Base-by-base conservation (phyloP, 2,329 filamentous ascomycete genomes). In the Ophiostoma perfectum region DNA sequence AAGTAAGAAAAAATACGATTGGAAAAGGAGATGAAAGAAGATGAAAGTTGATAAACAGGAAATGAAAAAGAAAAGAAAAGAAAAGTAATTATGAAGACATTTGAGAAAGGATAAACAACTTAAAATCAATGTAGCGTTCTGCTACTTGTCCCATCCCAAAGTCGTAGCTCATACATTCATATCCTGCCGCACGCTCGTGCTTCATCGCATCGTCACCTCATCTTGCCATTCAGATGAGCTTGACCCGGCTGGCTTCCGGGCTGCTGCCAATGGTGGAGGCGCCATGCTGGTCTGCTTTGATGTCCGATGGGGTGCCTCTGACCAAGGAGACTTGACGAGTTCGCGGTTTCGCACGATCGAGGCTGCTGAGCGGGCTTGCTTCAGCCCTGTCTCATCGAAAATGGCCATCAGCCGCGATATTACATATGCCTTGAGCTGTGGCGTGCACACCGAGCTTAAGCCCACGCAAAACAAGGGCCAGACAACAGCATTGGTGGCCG, bases 401-500 rank as follows among this genome's bases (percentile, higher is more conserved):
- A 84, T 78, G 9, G 79, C 79, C 62, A 77, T 74, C 52, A 84
- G 75, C n/a, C 81, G 76, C 18, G 79, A 78, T 14, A 83, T 74
- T 1, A 81, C 79, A 63, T 83, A 84, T 3, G 76, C 74, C 64
- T 78, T 79, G 72, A 79, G 79, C 64, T 78, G 75, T 3, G 73
- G 71, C 0, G 78, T 77, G 69, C 81, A 83, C 3, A 78, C 79
- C 0, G 81, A 80, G 27, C 81, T 82, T 73, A 82, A 79, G 67
- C 82, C 82, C 7, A 81, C 78, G 11, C 80, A 78, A 68, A 82
- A 84, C 3, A 84, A 76, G 4, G 82, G 82, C 81, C 81, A 83
- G 52, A 84, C 78, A 8, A 83, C 78, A 16, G 80, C 80, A 70
- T 82, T 81, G 38, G 81, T 81, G 0, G 81, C 78, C 8, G 81